These are phyloP conservation scores for Wallemia ichthyophaga DNA, from an alignment of 1,284 basidiomycete genomes.

Conservation along the genomic window DNA sequence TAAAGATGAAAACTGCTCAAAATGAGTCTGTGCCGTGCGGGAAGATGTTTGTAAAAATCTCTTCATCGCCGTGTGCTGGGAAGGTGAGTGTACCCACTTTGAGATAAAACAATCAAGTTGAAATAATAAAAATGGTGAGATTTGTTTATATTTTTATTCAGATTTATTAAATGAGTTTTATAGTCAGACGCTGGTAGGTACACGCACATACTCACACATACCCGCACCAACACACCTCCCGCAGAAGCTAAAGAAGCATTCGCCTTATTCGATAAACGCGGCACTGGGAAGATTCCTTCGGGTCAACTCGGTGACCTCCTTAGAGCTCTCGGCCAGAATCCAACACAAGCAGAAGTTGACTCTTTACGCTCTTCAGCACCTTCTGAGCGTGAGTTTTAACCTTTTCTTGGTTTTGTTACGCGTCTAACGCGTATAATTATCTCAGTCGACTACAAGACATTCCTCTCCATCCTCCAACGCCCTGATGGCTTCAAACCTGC, in stretches of 20 bases:
- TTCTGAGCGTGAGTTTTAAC: constrained; percentile 30
- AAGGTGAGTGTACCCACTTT: too few species aligned
- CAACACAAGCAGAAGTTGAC: constrained; percentile 80
- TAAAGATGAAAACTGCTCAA: not conserved
- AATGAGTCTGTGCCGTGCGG: not conserved
- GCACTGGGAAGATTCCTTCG: constrained; percentile 58
- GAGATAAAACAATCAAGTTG: not conserved
- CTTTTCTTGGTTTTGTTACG: constrained; percentile 9
- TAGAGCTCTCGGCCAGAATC: constrained; percentile 85
- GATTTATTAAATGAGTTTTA: not conserved
- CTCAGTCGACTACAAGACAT: constrained; percentile 65
- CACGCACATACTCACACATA: not conserved
- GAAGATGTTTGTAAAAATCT: not conserved
- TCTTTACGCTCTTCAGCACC: constrained; percentile 45
- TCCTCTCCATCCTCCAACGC: constrained; percentile 68
- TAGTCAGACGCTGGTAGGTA: not conserved
- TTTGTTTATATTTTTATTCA: not conserved
- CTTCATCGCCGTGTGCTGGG: not conserved
- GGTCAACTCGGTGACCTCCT: constrained; percentile 83
- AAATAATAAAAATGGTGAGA: not conserved
- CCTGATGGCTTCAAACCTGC: constrained; percentile 92
- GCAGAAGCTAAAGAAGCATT: constrained; percentile 87
- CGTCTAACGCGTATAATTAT: constrained; percentile 6
- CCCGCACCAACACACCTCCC: not conserved
- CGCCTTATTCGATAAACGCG: constrained; percentile 89